Base-by-base conservation (phyloP, 768 basidiomycete species). In the Tulasnella sp. region DNA sequence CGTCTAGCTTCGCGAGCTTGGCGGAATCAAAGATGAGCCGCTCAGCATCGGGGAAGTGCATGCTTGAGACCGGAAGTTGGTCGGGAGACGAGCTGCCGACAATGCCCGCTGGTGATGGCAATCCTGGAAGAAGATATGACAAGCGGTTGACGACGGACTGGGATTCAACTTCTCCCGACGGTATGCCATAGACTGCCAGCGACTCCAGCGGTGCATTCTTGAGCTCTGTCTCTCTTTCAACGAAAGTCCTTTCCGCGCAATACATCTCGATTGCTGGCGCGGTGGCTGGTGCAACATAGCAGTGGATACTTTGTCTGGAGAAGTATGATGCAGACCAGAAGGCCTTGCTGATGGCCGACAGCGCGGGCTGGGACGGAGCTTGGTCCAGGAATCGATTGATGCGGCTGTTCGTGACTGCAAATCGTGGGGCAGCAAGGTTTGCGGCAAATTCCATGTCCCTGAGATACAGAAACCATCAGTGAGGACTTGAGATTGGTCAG, bases 11-110 rank as follows among this genome's bases (percentile, higher is more conserved):
- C 52, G 96, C 95, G 44, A 99, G 91, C 86, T 99, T 99, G 48
- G 94, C 97, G 38, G 97, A 98, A 85, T 99, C 97, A 81, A 94
- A 96, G 74, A 99, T 93, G 36, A 99, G 90, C 75, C 97, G 89
- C 85, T 98, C 97, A 71, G 94, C 94, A 81, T 98, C 95, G 4
- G 98, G 98, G 46, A 99, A 93, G 81, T 93, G 92, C 93, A 98
- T 96, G 40, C 89, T 89, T 16, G 96, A 91, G 71, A 88, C 86
- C 2, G 96, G 96, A 10, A 95, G 86, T 83, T 98, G 95, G 81
- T 93, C 88, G 0, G 84, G 82, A 7, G 94, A 88, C 0, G 96
- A 94, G 48, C 84, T 85, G 39, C 86, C 87, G 78, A 97, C 83
- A 73, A 99, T 85, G 58, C 98, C 98, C 8, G 84, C 82, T 7